phyloP scores from a whole-genome alignment of 2,329 filamentous ascomycete species.

The Trichoderma koningii region DNA sequence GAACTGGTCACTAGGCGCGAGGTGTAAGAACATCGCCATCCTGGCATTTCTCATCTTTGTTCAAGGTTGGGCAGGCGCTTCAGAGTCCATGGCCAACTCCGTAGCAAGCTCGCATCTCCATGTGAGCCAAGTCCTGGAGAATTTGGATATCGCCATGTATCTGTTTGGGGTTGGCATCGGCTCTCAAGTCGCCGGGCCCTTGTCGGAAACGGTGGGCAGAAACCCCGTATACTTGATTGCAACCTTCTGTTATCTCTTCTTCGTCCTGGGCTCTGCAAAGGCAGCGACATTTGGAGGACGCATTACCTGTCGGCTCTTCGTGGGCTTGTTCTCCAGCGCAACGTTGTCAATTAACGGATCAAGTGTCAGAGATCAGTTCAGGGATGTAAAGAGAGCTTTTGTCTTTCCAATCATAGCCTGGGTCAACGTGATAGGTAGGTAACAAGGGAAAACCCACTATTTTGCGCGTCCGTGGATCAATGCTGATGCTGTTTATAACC shows the following conservation, averaged over 20 bases:
- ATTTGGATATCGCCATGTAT: slow-evolving; percentile 49
- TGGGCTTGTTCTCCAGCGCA: slow-evolving; percentile 47
- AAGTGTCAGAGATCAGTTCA: slow-evolving; percentile 52
- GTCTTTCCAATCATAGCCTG: slow-evolving; percentile 54
- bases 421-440: slow-evolving; percentile 39
- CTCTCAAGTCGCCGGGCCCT: slow-evolving; percentile 50
- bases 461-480: not conserved
- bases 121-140: slow-evolving; percentile 48
- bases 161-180: slow-evolving; percentile 53
- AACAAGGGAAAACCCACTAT: too few species aligned
- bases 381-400: slow-evolving; percentile 49
- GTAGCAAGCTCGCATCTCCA: slow-evolving; percentile 45
- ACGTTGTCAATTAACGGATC: slow-evolving; percentile 45
- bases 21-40: slow-evolving; percentile 40
- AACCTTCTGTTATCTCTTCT: slow-evolving; percentile 50
- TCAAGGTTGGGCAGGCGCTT: slow-evolving; percentile 50
- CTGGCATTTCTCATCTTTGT: slow-evolving; percentile 47
- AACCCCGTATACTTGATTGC: slow-evolving; percentile 53
- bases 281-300: slow-evolving; percentile 50
- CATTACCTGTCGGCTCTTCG: slow-evolving; percentile 51
- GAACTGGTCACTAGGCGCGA: slow-evolving; percentile 43
- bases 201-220: slow-evolving; percentile 51
- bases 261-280: slow-evolving; percentile 51
- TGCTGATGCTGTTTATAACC: not conserved
- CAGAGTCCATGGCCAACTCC: slow-evolving; percentile 50